A percentile compares a stretch with the other conserved stretches of the same genome.
Evolutionary conservation across 805 yeast genomes (phyloP).

Genomic region (Candida oleophila): DNA sequence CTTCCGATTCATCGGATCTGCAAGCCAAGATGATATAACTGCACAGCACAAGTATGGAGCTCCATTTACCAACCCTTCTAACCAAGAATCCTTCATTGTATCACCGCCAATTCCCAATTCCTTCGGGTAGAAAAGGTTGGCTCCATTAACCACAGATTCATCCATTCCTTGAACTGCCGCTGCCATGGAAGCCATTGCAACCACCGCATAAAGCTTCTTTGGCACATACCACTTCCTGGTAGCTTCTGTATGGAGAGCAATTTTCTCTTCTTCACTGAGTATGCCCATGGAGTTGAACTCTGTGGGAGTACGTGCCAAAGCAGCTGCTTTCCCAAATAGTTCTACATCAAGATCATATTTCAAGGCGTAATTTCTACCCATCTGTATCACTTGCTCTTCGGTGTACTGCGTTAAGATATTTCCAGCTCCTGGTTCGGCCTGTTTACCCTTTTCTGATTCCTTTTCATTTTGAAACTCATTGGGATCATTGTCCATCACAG

Average conservation of each 20-base stretch:
- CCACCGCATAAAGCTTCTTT: slow-evolving; percentile 48
- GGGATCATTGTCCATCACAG: background rate
- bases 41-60: slow-evolving; percentile 66
- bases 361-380: slow-evolving; percentile 67
- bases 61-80: slow-evolving; percentile 60
- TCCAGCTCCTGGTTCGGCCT: slow-evolving; percentile 24
- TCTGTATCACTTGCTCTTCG: slow-evolving; percentile 61
- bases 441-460: slow-evolving; percentile 11
- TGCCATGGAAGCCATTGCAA: slow-evolving; percentile 63
- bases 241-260: slow-evolving; percentile 49
- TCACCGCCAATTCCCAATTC: slow-evolving; percentile 45
- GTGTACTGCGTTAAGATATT: slow-evolving; percentile 58
- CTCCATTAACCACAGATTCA: slow-evolving; percentile 70
- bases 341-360: slow-evolving; percentile 57
- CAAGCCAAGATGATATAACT: slow-evolving; percentile 58
- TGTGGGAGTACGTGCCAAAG: slow-evolving; percentile 55
- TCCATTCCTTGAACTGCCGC: slow-evolving; percentile 79
- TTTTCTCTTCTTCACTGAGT: slow-evolving; percentile 42
- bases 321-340: slow-evolving; percentile 60
- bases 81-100: slow-evolving; percentile 49
- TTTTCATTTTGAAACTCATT: background rate
- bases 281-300: slow-evolving; percentile 58
- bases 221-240: slow-evolving; percentile 45
- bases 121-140: slow-evolving; percentile 56
- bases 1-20: slow-evolving; percentile 49